phyloP scores from a whole-genome alignment of 1,139 yeast species.

The Candida dubliniensis region DNA sequence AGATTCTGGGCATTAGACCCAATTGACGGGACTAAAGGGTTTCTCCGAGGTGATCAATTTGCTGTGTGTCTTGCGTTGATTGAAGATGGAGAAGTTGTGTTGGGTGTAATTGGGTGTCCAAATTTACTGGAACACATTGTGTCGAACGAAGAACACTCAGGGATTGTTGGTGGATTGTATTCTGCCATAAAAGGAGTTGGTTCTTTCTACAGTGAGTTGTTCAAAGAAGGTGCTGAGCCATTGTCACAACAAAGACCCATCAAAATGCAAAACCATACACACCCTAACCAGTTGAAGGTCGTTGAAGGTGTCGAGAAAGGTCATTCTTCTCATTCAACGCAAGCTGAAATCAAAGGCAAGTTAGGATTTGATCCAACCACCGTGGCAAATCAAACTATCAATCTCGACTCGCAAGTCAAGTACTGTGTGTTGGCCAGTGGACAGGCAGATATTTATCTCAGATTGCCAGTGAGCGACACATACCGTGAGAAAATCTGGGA shows the following conservation, averaged over 20 bases:
- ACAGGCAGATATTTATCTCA: slow-evolving; percentile 85
- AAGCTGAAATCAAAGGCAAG: slow-evolving; percentile 64
- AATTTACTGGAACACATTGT: slow-evolving; percentile 62
- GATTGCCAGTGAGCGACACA: slow-evolving; percentile 73
- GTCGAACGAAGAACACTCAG: slow-evolving; percentile 35
- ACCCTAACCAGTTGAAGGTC: slow-evolving; percentile 58
- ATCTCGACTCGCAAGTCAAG: slow-evolving; percentile 93
- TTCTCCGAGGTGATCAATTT: slow-evolving; percentile 91
- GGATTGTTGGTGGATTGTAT: slow-evolving; percentile 65
- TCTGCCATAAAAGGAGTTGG: slow-evolving; percentile 78
- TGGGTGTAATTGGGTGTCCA: slow-evolving; percentile 97
- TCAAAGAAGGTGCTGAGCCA: slow-evolving; percentile 34
- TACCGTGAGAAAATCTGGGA: slow-evolving; percentile 98
- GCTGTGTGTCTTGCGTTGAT: slow-evolving; percentile 93
- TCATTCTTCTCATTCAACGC: slow-evolving; percentile 92
- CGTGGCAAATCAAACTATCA: slow-evolving; percentile 54
- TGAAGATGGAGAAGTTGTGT: slow-evolving; percentile 77
- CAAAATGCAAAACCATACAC: slow-evolving; percentile 42
- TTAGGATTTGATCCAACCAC: slow-evolving; percentile 47
- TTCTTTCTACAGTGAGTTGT: slow-evolving; percentile 56
- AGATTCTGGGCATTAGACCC: slow-evolving; percentile 98
- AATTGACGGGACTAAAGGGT: slow-evolving; percentile 97
- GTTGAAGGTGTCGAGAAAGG: slow-evolving; percentile 97
- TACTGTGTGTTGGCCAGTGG: slow-evolving; percentile 91
- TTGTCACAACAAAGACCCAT: slow-evolving; percentile 39